Percentiles rank a stretch among this genome's conserved stretches.
Evolutionary conservation across 441 rosid species (phyloP).

Genomic region (Populus hybrid): DNA sequence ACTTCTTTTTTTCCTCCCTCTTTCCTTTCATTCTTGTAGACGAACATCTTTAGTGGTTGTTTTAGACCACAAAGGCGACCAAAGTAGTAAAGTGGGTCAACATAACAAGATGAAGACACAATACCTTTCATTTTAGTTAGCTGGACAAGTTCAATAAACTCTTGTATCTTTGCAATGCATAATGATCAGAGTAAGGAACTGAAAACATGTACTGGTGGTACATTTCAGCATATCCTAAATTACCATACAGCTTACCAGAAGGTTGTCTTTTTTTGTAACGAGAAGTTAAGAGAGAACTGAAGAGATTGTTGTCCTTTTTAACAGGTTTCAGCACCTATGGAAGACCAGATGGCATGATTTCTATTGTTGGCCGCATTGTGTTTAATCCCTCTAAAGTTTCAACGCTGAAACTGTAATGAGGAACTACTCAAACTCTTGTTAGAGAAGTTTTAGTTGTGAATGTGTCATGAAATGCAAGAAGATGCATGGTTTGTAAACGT

Average conservation of each 20-base stretch:
- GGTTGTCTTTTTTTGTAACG: constrained; percentile 24
- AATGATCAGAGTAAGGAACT: constrained; percentile 75
- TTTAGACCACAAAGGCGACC: constrained; percentile 43
- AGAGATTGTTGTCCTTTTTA: constrained; percentile 38
- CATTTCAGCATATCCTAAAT: constrained; percentile 34
- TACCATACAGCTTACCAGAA: constrained; percentile 17
- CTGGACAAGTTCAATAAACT: constrained; percentile 55
- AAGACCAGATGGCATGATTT: constrained; percentile 89
- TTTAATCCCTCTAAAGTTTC: constrained; percentile 64
- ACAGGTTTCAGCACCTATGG: constrained; percentile 55
- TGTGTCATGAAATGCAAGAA: constrained; percentile 28
- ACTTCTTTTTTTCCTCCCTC: constrained; percentile 12
- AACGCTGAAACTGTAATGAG: constrained; percentile 71
- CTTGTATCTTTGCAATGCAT: constrained; percentile 62
- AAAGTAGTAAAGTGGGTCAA: constrained; percentile 63
- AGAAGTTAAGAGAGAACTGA: constrained; percentile 35
- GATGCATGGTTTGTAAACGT: constrained; percentile 46
- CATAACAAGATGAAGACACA: constrained; percentile 54
- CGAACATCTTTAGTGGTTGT: constrained; percentile 26
- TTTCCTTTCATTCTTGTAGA: constrained; percentile 21
- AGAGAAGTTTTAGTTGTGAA: constrained; percentile 71
- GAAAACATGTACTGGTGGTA: constrained; percentile 52
- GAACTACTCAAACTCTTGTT: constrained; percentile 78
- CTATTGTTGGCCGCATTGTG: constrained; percentile 58
- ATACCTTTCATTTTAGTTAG: constrained; percentile 66